Evolutionary conservation across 805 yeast species (phyloP).

Genomic region (Cyberlindnera suaveolens): DNA sequence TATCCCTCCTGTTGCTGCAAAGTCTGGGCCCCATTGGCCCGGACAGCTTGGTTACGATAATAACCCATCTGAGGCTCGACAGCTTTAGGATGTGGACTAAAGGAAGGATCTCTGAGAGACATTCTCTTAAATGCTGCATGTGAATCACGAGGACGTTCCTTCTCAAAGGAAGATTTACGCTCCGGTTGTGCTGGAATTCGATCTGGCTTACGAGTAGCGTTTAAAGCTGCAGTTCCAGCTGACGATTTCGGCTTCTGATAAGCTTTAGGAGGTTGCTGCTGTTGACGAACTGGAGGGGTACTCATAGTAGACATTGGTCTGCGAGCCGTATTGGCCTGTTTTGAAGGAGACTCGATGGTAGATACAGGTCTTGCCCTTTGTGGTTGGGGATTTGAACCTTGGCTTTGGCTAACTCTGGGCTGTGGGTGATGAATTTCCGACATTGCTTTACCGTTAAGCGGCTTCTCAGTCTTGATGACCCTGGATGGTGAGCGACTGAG

Average conservation of each 20-base stretch:
- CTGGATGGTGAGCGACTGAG: not conserved
- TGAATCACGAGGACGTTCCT: conserved; percentile 28
- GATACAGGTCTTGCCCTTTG: not conserved
- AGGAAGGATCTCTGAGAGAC: conserved; percentile 29
- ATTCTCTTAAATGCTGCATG: conserved; percentile 32
- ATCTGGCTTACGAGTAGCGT: conserved; percentile 44
- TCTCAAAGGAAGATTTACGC: conserved; percentile 50
- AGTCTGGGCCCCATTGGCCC: conserved; percentile 10
- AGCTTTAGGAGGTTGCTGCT: not conserved
- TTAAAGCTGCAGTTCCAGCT: conserved; percentile 29
- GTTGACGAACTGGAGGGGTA: not conserved
- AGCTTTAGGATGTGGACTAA: conserved; percentile 8
- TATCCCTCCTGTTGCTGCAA: conserved; percentile 6
- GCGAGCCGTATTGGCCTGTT: not conserved
- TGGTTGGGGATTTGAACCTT: not conserved
- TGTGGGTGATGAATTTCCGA: no score
- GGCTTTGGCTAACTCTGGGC: not conserved
- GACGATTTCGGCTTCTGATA: conserved; percentile 9
- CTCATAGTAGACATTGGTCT: conserved; percentile 8
- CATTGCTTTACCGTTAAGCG: no score
- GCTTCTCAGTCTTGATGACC: conserved; percentile 2
- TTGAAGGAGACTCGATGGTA: conserved; percentile 1
- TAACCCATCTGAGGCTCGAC: conserved; percentile 22
- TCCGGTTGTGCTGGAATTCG: conserved; percentile 21
- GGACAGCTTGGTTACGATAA: conserved; percentile 22